phyloP scores from a whole-genome alignment of 768 basidiomycete species.

The Suillus sp. region DNA sequence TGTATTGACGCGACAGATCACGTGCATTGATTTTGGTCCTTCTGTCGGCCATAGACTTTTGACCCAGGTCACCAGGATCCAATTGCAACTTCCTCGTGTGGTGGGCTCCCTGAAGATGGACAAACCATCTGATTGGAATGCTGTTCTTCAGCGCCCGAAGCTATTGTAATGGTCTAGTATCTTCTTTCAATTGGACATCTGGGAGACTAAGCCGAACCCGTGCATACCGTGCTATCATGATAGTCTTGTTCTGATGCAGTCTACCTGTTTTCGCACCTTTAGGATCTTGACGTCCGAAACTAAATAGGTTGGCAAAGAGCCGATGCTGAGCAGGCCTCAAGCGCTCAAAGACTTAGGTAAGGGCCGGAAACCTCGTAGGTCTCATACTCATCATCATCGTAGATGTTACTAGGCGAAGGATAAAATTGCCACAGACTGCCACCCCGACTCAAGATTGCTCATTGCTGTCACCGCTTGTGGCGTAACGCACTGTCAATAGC shows the following conservation, averaged over 20 bases:
- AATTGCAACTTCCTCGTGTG: no score
- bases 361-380: background rate
- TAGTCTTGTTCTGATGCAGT: background rate
- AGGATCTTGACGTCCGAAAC: background rate
- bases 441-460: background rate
- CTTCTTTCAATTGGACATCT: background rate
- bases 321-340: background rate
- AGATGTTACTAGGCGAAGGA: background rate
- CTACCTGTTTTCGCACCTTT: background rate
- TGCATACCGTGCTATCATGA: background rate
- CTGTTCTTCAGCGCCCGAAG: background rate
- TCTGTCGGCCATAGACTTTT: no score
- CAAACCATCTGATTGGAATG: background rate
- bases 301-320: background rate
- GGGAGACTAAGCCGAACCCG: background rate
- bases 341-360: background rate
- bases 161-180: background rate
- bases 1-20: slow-evolving; percentile 7
- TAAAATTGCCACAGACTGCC: background rate
- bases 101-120: background rate
- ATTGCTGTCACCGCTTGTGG: background rate
- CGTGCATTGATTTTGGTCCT: background rate
- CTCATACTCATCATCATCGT: background rate
- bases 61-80: no score
- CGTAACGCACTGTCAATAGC: background rate